Evolutionary conservation across 2,329 filamentous ascomycete species (phyloP).

Genomic region (Raffaelea ambrosiae): DNA sequence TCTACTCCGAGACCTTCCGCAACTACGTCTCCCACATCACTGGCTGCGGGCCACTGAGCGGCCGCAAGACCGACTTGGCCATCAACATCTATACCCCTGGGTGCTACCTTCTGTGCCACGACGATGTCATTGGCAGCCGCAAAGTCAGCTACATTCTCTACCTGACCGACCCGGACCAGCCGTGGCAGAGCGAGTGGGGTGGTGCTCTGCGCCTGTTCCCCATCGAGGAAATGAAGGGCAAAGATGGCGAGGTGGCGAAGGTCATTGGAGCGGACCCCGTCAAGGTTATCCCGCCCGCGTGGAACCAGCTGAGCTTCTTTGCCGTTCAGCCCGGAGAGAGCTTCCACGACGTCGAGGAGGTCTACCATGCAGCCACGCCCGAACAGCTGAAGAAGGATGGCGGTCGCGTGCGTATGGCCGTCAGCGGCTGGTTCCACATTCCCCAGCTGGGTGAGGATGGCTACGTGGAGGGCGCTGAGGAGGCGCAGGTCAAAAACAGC

Average conservation of each 20-base stretch:
- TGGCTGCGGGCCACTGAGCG: conserved; percentile 76
- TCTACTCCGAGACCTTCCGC: conserved; percentile 87
- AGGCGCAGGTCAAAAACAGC: conserved; percentile 79
- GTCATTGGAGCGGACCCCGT: conserved; percentile 71
- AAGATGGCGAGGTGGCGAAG: conserved; percentile 66
- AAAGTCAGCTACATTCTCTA: conserved; percentile 97
- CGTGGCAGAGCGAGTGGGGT: conserved; percentile 89
- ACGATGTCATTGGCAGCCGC: conserved; percentile 96
- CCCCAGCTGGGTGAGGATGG: conserved; percentile 91
- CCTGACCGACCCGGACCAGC: conserved; percentile 80
- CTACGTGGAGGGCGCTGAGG: conserved; percentile 79
- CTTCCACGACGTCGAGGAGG: conserved; percentile 98
- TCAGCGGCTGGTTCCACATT: conserved; percentile 98
- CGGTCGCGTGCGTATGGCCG: conserved; percentile 85
- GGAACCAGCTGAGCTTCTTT: conserved; percentile 98
- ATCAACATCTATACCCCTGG: conserved; percentile 98
- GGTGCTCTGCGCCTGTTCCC: conserved; percentile 86
- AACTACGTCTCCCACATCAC: conserved; percentile 83
- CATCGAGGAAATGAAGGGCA: conserved; percentile 52
- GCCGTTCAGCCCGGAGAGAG: conserved; percentile 97
- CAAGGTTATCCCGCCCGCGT: conserved; percentile 84
- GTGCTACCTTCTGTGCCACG: conserved; percentile 91
- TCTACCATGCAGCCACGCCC: conserved; percentile 62
- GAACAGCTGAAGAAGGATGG: conserved; percentile 57
- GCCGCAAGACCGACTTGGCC: conserved; percentile 95